Percentiles rank a stretch among this genome's conserved stretches.
These are phyloP conservation scores for Raffaelea deltoideospora DNA, from an alignment of 2,329 filamentous ascomycete species.

Conservation along the genomic window DNA sequence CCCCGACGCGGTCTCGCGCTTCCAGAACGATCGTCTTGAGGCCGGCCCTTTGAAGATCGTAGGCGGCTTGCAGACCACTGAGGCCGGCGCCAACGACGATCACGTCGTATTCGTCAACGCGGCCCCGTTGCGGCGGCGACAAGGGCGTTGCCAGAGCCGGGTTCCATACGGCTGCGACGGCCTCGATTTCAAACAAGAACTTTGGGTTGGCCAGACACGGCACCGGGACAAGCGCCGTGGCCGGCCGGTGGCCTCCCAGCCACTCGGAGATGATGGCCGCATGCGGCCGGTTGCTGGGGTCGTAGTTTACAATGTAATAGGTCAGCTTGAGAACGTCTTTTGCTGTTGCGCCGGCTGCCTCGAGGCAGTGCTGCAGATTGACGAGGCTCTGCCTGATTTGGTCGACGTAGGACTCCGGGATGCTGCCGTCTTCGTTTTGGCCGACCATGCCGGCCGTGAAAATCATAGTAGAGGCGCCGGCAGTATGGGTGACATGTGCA, in stretches of 20 bases:
- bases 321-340: constrained; percentile 6
- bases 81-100: constrained; percentile 7
- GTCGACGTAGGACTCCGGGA: not conserved
- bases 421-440: not conserved
- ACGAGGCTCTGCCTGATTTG: constrained; percentile 2
- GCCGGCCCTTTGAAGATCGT: constrained; percentile 3
- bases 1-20: constrained; percentile 32
- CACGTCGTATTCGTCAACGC: no score
- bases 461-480: no score
- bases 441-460: constrained; percentile 6
- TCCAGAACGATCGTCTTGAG: constrained; percentile 28
- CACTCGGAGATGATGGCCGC: not conserved
- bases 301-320: constrained; percentile 8
- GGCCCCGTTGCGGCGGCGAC: no score
- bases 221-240: constrained; percentile 5
- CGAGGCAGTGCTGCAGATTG: constrained; percentile 2
- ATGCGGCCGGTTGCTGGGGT: constrained; percentile 2
- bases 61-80: constrained; percentile 4
- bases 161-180: not conserved
- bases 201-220: constrained; percentile 2
- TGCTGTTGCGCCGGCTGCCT: constrained; percentile 2
- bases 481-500: no score
- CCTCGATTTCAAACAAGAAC: constrained; percentile 7
- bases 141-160: constrained; percentile 1
- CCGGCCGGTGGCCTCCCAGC: constrained; percentile 4